These are phyloP conservation scores for Populus hybrid DNA, from an alignment of 441 rosid species.

Conservation along the genomic window DNA sequence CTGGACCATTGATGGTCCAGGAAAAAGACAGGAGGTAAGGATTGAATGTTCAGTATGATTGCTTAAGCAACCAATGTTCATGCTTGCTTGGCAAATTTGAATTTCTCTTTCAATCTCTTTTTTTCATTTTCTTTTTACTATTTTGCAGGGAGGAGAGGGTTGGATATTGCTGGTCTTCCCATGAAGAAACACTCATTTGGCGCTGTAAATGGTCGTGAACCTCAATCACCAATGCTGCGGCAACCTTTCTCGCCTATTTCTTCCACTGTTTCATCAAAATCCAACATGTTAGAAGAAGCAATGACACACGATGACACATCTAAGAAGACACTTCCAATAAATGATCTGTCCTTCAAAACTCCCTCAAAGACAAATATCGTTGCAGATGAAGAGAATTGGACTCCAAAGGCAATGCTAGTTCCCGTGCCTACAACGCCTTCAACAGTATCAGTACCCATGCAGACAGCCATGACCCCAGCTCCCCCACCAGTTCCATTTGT, in stretches of 20 bases:
- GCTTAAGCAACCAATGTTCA: neutral
- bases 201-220: conserved; percentile 36
- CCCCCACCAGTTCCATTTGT: conserved; percentile 24
- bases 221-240: conserved; percentile 67
- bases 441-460: conserved; percentile 76
- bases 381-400: conserved; percentile 56
- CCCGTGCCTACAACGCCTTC: conserved; percentile 61
- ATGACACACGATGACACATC: conserved; percentile 21
- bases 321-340: conserved; percentile 31
- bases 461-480: conserved; percentile 64
- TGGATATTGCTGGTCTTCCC: conserved; percentile 65
- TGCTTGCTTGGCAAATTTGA: neutral
- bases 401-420: conserved; percentile 57
- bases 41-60: neutral
- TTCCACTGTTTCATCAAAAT: conserved; percentile 46
- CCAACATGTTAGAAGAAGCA: conserved; percentile 36
- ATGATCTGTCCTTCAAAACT: conserved; percentile 36
- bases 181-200: conserved; percentile 54
- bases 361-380: conserved; percentile 42
- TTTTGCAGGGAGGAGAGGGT: conserved; percentile 71
- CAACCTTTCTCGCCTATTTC: conserved; percentile 90
- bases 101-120: neutral
- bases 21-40: neutral
- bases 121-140: conserved; percentile 3
- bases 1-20: neutral